Conservation (phyloP, 2,329 filamentous ascomycete species). For the Fusarium sp. region DNA sequence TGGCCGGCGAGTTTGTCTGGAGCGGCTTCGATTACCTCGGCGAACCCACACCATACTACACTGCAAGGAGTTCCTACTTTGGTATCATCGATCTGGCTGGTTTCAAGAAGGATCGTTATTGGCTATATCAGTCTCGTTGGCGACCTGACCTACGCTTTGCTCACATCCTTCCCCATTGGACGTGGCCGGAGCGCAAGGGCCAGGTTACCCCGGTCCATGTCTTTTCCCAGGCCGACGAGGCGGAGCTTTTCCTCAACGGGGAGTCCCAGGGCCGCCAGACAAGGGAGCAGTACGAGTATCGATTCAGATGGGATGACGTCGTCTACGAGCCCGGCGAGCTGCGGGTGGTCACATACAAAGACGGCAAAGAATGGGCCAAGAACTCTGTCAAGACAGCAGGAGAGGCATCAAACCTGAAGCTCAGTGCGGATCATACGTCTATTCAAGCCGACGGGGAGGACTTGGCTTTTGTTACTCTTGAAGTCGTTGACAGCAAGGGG, state of each 20-base stretch:
- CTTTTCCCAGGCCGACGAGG: slow-evolving; percentile 67
- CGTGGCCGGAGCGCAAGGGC: slow-evolving; percentile 64
- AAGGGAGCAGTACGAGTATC: slow-evolving; percentile 57
- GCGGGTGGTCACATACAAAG: slow-evolving; percentile 64
- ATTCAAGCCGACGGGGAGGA: slow-evolving; percentile 62
- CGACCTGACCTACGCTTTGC: slow-evolving; percentile 62
- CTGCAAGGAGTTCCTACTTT: slow-evolving; percentile 67
- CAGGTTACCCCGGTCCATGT: slow-evolving; percentile 69
- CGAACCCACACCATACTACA: slow-evolving; percentile 67
- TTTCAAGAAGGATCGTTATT: slow-evolving; percentile 71
- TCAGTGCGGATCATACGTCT: slow-evolving; percentile 58
- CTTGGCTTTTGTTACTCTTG: slow-evolving; percentile 62
- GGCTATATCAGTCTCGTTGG: slow-evolving; percentile 70
- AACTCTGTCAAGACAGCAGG: slow-evolving; percentile 61
- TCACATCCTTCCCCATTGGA: slow-evolving; percentile 72
- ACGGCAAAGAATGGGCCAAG: slow-evolving; percentile 63
- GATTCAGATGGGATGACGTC: slow-evolving; percentile 69
- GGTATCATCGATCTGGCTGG: slow-evolving; percentile 72
- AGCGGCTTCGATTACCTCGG: slow-evolving; percentile 67
- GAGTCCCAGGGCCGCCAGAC: slow-evolving; percentile 60
- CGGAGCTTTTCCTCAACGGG: slow-evolving; percentile 69
- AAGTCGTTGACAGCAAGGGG: slow-evolving; percentile 62
- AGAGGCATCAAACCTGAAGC: slow-evolving; percentile 53
- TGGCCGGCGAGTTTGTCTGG: slow-evolving; percentile 70
- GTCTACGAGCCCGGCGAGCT: slow-evolving; percentile 64